Conservation (phyloP, 2,329 filamentous ascomycete genomes). For the Botrytis sinoallii region DNA sequence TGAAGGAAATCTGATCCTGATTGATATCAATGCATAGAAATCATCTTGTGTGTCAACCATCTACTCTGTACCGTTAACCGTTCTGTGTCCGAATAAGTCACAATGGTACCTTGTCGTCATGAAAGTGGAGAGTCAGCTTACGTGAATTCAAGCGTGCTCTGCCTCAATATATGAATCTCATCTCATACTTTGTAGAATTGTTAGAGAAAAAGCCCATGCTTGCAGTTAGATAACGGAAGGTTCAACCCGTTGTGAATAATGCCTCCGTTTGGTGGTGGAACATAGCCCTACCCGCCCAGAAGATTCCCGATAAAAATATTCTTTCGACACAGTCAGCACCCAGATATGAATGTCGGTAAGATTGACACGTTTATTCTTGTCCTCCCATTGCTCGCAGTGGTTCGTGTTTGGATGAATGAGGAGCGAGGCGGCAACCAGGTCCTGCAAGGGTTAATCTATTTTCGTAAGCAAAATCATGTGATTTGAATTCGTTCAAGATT, state of each 20-base stretch:
- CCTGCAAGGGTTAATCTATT: neutral
- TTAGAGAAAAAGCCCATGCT: neutral
- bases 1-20: neutral
- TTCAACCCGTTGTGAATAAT: neutral
- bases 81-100: slow-evolving; percentile 5
- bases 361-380: neutral
- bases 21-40: neutral
- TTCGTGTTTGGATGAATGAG: neutral
- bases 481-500: neutral
- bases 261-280: neutral
- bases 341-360: neutral
- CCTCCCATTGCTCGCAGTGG: neutral
- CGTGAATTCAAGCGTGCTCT: neutral
- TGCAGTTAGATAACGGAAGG: neutral
- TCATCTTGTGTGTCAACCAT: neutral
- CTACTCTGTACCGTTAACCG: neutral
- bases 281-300: slow-evolving; percentile 8
- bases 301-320: neutral
- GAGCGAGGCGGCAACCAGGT: neutral
- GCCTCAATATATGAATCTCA: neutral
- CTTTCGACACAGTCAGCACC: neutral
- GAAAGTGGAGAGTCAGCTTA: slow-evolving; percentile 13
- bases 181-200: neutral
- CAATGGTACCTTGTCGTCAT: neutral
- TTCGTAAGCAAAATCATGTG: neutral